These are phyloP conservation scores for Penicillium paxilli DNA, from an alignment of 495 filamentous ascomycete species.

Conservation along the genomic window DNA sequence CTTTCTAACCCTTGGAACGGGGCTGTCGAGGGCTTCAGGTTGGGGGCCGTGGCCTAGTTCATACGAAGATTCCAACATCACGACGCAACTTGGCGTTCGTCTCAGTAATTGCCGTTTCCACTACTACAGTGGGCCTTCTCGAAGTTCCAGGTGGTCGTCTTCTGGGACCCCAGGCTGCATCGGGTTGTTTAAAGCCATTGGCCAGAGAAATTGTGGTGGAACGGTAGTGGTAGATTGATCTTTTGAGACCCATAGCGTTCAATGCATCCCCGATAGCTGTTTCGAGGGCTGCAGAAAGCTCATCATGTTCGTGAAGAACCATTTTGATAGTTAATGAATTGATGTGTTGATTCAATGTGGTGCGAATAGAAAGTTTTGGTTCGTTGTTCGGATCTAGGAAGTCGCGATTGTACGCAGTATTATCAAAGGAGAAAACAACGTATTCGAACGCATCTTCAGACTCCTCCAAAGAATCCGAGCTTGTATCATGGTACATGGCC, in stretches of 20 bases:
- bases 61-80: no score
- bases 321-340: constrained; percentile 6
- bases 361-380: constrained; percentile 1
- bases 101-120: constrained; percentile 3
- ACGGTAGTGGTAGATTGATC: neutral
- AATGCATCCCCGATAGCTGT: constrained; percentile 1
- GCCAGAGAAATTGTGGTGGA: neutral
- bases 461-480: neutral
- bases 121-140: constrained; percentile 1
- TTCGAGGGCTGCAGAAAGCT: neutral
- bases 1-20: constrained; percentile 21
- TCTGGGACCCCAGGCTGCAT: constrained; percentile 3
- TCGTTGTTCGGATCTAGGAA: neutral
- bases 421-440: constrained; percentile 7
- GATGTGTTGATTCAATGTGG: constrained; percentile 1
- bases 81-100: neutral
- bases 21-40: constrained; percentile 4
- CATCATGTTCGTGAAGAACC: neutral
- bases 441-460: constrained; percentile 1
- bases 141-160: constrained; percentile 1
- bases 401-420: neutral
- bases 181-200: constrained; percentile 1
- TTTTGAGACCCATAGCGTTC: constrained; percentile 1
- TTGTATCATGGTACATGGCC: neutral
- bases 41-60: no score